Evolutionary conservation across 2,329 filamentous ascomycete genomes (phyloP), one percentile per base, ranked within the genome.

Genomic region (Blastomyces parvus): DNA sequence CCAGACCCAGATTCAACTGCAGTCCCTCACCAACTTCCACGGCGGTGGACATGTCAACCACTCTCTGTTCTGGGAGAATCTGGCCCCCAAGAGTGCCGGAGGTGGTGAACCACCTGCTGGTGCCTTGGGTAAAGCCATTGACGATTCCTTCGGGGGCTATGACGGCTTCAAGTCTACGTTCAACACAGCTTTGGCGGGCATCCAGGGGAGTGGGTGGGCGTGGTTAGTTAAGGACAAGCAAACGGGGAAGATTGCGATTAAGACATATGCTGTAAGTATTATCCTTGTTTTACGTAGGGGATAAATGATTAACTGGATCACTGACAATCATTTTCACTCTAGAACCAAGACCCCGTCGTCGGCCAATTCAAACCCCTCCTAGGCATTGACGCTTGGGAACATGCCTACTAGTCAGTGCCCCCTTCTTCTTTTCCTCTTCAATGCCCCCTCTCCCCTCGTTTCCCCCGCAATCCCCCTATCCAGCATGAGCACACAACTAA

Each of bases 321-420:
- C 48, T 58, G 25, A 36, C 55, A 27, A 6, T 17, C 36, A 22
- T 27, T 40, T 8, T 59, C 63, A 33, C 27, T 60, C 36, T 63
- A 82, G 75, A 95, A 95, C 82, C 91, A 96, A 81, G 91, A 96
- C 76, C 89, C 92, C 33, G 89, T 97, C 38, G 84, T 91, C 17
- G 91, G 91, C 59, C 88, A 88, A 75, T 90, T 88, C 74, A 83
- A 86, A 71, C 92, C 92, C 46, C 81, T 97, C 59, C 80, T 97
- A 57, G 92, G 92, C 63, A 88, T 97, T 72, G 92, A 97, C 80
- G 92, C 91, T 62, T 96, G 91, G 91, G 91, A 96, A 83, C 91
- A 96, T 79, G 91, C 91, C 61, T 96, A 95, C 82, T 95, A 96
- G 82, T 84, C 76, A 79, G 81, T 78, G 50, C 50, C 46, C 44